Evolutionary conservation across 306 rosid genomes (phyloP), one percentile per base, ranked within the genome.

Genomic region (Rosa chinensis): DNA sequence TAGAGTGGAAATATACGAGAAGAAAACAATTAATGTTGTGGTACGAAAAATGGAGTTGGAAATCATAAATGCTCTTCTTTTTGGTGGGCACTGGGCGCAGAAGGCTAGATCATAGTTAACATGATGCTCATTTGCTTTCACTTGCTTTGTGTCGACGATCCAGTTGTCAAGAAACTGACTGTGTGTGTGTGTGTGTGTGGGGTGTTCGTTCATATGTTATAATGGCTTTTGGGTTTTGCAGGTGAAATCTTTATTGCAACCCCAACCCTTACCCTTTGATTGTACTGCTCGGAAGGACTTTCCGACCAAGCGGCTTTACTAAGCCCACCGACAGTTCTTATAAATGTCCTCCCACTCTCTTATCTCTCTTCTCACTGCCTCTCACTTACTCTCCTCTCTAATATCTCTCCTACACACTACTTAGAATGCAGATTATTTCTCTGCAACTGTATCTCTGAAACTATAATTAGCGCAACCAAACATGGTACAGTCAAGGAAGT

Each of bases 401-500:
- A 39, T 74, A 21, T 43, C 6, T 17, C 73, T 75, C 78, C 49
- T 16, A 59, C 70, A 59, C 70, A 1, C 5, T 66, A 37, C 43
- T 64, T 39, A 66, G 72, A 66, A 40, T 66, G 72, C 48, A 66
- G 72, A 17, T 66, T 64, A 64, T 10, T 21, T 64, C 42, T 62
- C 66, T 47, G 45, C 49, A 39, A 5, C 75, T 48, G 40, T 63
- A 44, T 80, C n/a, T 50, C 79, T 50, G 6, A 63, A 48, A 21
- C 21, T 11, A n/a, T 43, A 67, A 52, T 61, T 43, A 55, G 25
- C 6, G 5, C 35, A 25, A 16, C 20, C 45, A 56, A 68, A 61
- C 25, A 92, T 95, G 99, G 98, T 90, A 76, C 91, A 90, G 68
- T 83, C 98, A 63, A 91, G 72, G 90, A 95, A 95, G 92, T 95